Percentiles rank a stretch among this genome's conserved stretches.
phyloP scores from a whole-genome alignment of 805 yeast species.

The Saturnispora silvae region DNA sequence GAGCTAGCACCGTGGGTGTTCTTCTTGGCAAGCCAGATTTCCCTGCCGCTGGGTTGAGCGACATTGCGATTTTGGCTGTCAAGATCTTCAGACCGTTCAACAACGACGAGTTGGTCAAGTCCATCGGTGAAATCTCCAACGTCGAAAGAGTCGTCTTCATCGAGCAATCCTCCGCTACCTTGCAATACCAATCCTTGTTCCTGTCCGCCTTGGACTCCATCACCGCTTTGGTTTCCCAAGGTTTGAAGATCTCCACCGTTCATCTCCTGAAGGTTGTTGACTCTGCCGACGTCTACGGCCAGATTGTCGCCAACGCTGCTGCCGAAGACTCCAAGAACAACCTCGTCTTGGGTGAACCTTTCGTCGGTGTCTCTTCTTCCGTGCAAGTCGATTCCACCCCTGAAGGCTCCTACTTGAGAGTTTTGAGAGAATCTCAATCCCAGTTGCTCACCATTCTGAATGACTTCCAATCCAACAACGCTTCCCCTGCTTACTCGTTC shows the following conservation, averaged over 20 bases:
- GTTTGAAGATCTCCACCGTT: constrained; percentile 48
- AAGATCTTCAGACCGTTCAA: constrained; percentile 69
- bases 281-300: constrained; percentile 17
- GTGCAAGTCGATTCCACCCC: constrained; percentile 51
- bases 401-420: constrained; percentile 59
- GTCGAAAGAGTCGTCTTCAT: constrained; percentile 38
- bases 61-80: constrained; percentile 40
- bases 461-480: constrained; percentile 49
- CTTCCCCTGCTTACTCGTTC: constrained; percentile 77
- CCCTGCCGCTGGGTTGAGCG: constrained; percentile 10
- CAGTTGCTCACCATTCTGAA: constrained; percentile 39
- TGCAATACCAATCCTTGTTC: constrained; percentile 35
- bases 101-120: constrained; percentile 41
- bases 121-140: constrained; percentile 1
- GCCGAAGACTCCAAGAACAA: constrained; percentile 50
- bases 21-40: constrained; percentile 46
- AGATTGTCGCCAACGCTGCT: constrained; percentile 20
- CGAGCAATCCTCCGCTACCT: constrained; percentile 46
- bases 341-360: constrained; percentile 43
- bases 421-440: constrained; percentile 49
- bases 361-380: constrained; percentile 16
- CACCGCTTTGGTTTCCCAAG: constrained; percentile 32
- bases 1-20: constrained; percentile 35
- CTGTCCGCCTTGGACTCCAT: constrained; percentile 64
- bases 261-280: constrained; percentile 37